phyloP scores from a whole-genome alignment of 768 basidiomycete species.

The Termitomyces sp. region DNA sequence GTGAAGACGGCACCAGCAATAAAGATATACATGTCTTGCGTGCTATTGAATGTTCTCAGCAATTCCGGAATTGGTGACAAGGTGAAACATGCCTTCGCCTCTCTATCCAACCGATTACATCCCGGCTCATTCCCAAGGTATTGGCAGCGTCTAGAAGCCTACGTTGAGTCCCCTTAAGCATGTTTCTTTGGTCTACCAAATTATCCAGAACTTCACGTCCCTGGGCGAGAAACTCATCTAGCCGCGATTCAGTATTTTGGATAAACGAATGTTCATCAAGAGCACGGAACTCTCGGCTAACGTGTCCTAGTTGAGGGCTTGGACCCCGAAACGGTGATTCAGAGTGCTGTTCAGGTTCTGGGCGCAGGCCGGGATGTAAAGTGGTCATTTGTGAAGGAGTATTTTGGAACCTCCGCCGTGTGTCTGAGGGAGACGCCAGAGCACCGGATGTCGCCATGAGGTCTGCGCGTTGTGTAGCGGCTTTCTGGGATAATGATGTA shows the following conservation, averaged over 20 bases:
- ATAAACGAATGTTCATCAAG: constrained; percentile 88
- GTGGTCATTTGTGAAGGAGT: constrained; percentile 40
- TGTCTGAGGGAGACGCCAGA: constrained; percentile 42
- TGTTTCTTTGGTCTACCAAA: constrained; percentile 85
- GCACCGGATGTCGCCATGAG: constrained; percentile 48
- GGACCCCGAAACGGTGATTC: constrained; percentile 83
- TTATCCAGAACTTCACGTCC: constrained; percentile 90
- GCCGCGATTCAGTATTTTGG: constrained; percentile 69
- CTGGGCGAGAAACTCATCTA: constrained; percentile 92
- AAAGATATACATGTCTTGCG: constrained; percentile 95
- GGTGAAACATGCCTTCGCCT: constrained; percentile 66
- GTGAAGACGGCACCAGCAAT: constrained; percentile 80
- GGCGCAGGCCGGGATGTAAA: constrained; percentile 48
- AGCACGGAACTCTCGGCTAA: constrained; percentile 69
- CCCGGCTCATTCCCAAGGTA: constrained; percentile 86
- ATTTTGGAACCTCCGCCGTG: constrained; percentile 62
- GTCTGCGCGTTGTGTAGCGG: constrained; percentile 56
- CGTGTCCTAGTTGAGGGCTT: constrained; percentile 48
- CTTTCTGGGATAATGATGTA: constrained; percentile 37
- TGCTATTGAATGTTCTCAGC: constrained; percentile 40
- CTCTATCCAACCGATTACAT: constrained; percentile 98
- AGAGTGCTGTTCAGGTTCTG: constrained; percentile 47
- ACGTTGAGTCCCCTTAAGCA: constrained; percentile 92
- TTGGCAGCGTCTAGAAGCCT: constrained; percentile 87
- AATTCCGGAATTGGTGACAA: neutral